phyloP scores from a whole-genome alignment of 345 rosid genomes.

The Bretschneidera sinensis region DNA sequence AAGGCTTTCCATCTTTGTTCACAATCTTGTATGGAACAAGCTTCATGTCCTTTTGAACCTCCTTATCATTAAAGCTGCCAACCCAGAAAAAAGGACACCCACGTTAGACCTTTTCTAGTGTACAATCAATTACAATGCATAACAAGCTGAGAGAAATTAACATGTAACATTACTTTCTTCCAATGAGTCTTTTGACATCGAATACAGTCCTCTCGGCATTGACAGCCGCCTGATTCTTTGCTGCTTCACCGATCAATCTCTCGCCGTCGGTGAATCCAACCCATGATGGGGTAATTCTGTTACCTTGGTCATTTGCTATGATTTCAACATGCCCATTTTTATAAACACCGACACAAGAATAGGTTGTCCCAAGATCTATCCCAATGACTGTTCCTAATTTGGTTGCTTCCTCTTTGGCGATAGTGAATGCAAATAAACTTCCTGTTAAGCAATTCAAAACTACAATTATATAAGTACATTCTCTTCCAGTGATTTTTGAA shows the following conservation, averaged over 20 bases:
- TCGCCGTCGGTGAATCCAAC: constrained; percentile 52
- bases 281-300: constrained; percentile 61
- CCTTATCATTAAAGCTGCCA: constrained; percentile 46
- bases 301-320: constrained; percentile 59
- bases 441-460: constrained; percentile 21
- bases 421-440: constrained; percentile 40
- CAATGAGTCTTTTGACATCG: constrained; percentile 53
- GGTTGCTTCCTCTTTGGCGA: constrained; percentile 52
- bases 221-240: constrained; percentile 55
- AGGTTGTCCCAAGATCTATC: no score
- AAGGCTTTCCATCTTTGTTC: constrained; percentile 48
- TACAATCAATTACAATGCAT: background rate
- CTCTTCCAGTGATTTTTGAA: background rate
- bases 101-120: background rate
- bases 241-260: no score
- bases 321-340: constrained; percentile 54
- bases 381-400: constrained; percentile 55
- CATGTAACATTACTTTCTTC: constrained; percentile 44
- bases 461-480: no score
- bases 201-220: constrained; percentile 50
- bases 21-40: constrained; percentile 54
- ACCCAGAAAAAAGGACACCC: no score
- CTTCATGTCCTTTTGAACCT: constrained; percentile 52
- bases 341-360: constrained; percentile 48
- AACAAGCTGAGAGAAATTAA: no score